Percentiles rank a stretch among this genome's conserved stretches.
Evolutionary conservation across 805 yeast genomes (phyloP).

Genomic region (Huiozyma naganishii): DNA sequence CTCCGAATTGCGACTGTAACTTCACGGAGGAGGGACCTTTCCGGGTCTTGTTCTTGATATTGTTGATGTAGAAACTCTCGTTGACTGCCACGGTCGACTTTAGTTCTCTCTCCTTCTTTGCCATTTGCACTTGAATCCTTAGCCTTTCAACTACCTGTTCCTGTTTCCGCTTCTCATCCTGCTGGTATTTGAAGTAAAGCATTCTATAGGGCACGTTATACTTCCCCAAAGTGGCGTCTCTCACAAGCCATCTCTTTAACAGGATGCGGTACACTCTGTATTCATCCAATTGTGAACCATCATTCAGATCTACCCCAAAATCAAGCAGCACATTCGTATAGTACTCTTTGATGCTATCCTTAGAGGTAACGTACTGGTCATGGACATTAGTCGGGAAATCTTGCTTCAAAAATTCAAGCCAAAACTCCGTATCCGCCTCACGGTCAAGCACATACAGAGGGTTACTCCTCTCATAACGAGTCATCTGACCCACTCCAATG

Average conservation of each 20-base stretch:
- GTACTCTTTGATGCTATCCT: constrained; percentile 13
- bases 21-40: not conserved
- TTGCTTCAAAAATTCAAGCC: constrained; percentile 24
- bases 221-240: constrained; percentile 16
- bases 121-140: constrained; percentile 22
- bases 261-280: not conserved
- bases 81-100: constrained; percentile 23
- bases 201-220: constrained; percentile 29
- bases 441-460: constrained; percentile 26
- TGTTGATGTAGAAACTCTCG: not conserved
- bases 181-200: constrained; percentile 25
- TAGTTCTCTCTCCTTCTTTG: constrained; percentile 24
- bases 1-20: not conserved
- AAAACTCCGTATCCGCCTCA: constrained; percentile 26
- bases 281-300: not conserved
- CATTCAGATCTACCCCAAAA: not conserved
- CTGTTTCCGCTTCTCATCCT: constrained; percentile 27
- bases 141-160: constrained; percentile 28
- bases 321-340: not conserved
- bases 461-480: constrained; percentile 24
- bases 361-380: constrained; percentile 22
- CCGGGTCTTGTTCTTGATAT: not conserved
- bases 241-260: constrained; percentile 5
- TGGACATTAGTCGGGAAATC: constrained; percentile 30
- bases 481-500: constrained; percentile 24